Conservation (phyloP, 2,329 filamentous ascomycete genomes). For the Dryadomyces sulphureus region DNA sequence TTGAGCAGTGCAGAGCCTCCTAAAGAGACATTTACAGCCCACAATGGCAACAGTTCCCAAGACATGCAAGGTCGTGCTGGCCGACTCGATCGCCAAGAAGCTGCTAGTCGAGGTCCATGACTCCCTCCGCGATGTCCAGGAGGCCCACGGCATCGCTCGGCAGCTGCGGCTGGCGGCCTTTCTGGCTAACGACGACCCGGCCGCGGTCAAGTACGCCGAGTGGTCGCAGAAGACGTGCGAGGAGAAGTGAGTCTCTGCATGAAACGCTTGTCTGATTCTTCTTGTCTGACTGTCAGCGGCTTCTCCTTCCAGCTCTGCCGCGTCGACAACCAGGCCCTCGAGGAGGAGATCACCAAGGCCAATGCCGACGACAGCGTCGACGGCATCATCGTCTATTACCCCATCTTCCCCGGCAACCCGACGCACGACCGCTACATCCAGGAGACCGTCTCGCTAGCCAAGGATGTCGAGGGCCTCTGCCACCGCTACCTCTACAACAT, state of each 20-base stretch:
- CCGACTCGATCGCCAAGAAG: constrained; percentile 71
- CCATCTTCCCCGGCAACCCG: constrained; percentile 71
- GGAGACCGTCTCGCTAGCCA: constrained; percentile 76
- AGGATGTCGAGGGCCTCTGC: constrained; percentile 91
- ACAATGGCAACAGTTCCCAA: too few relatives aligned
- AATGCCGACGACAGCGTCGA: constrained; percentile 67
- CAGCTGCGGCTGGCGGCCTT: constrained; percentile 77
- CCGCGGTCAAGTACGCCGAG: constrained; percentile 85
- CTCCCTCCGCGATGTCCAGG: constrained; percentile 54
- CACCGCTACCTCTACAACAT: constrained; percentile 97
- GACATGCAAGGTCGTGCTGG: constrained; percentile 87
- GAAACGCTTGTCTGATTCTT: background rate
- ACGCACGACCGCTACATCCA: constrained; percentile 90
- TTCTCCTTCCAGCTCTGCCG: constrained; percentile 78
- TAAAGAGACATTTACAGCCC: background rate
- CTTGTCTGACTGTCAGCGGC: constrained; percentile 39
- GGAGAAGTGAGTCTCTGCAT: constrained; percentile 61
- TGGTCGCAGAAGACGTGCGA: constrained; percentile 94
- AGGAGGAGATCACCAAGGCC: constrained; percentile 74
- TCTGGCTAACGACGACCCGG: constrained; percentile 80
- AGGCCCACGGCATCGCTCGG: constrained; percentile 27
- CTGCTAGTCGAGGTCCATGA: constrained; percentile 66
- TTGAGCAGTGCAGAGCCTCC: too few relatives aligned
- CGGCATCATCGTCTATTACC: constrained; percentile 96
- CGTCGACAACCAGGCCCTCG: constrained; percentile 75